Evolutionary conservation across 345 rosid genomes (phyloP), one percentile per base, ranked within the genome.

Genomic region (Barbarea vulgaris): DNA sequence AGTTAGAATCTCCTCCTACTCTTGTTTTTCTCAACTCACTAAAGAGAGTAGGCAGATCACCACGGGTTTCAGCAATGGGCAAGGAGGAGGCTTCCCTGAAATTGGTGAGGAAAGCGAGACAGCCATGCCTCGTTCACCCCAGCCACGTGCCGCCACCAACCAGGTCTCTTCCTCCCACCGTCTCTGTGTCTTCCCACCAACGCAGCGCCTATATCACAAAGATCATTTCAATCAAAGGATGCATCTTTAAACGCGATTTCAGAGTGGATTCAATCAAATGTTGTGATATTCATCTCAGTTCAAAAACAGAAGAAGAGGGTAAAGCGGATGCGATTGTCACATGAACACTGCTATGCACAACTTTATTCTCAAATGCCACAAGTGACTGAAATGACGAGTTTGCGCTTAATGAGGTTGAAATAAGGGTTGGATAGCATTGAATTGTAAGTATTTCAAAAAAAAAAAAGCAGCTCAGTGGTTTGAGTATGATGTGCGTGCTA

Each of bases 81-180:
- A 67, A 30, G 10, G 75, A 71, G 14, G 67, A 60, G 12, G 71
- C 21, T 59, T 89, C 97, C 77, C 88, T 77, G 70, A 85, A 79
- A 73, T 93, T 93, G 22, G 97, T 88, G 73, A 91, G 53, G 65
- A 93, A 91, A 15, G 93, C 96, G 67, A 89, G 10, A 74, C 79
- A 86, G 60, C 97, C 93, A 34, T 63, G 67, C 79, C 66, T 84
- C 0, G 82, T 73, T 79, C 87, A 89, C 21, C 88, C 98, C 62
- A 91, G 69, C 96, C 97, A 93, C 24, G 98, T 87, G 30, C 97
- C 97, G 12, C 97, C 93, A 13, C 87, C 97, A 21, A 79, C 48
- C 31, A 68, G 91, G 77, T 91, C 96, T 84, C 83, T 84, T 47
- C 93, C 97, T 17, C 97, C 97, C 47, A 87, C 42, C 68, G 92